phyloP scores from a whole-genome alignment of 768 basidiomycete species.

The Naganishia onofrii region DNA sequence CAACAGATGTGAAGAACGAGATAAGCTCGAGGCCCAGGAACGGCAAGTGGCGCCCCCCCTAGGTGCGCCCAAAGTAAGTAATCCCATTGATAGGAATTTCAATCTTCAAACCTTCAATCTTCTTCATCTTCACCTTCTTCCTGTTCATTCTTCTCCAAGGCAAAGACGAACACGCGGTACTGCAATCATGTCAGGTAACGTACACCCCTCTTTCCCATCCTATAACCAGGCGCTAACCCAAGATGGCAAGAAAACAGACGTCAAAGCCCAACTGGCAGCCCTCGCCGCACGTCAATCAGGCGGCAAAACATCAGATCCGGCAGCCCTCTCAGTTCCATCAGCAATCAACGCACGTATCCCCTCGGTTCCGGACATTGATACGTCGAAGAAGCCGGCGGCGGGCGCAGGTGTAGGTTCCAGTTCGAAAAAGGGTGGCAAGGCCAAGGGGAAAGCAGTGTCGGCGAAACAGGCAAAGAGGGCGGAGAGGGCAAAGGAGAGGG shows the following conservation, averaged over 20 bases:
- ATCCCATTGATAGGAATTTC: too few relatives aligned
- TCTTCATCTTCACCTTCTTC: too few relatives aligned
- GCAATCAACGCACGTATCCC: conserved; percentile 15
- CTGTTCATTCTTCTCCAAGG: too few relatives aligned
- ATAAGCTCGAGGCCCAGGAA: too few relatives aligned
- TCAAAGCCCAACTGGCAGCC: conserved; percentile 29
- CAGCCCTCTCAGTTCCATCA: conserved; percentile 8
- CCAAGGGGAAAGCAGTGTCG: conserved; percentile 14
- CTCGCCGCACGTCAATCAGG: conserved; percentile 32
- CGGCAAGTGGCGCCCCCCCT: too few relatives aligned
- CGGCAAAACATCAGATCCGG: conserved; percentile 27
- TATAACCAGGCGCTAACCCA: too few relatives aligned
- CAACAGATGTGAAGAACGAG: too few relatives aligned
- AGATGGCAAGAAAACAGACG: neutral
- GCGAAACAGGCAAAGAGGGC: conserved; percentile 13
- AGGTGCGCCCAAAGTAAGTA: too few relatives aligned
- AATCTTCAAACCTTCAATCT: too few relatives aligned
- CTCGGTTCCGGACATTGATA: neutral
- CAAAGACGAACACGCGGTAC: too few relatives aligned
- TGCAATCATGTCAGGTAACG: conserved; percentile 6
- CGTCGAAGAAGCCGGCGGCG: neutral
- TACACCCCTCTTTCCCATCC: neutral
- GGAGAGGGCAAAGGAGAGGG: conserved; percentile 30
- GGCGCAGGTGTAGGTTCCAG: too few relatives aligned
- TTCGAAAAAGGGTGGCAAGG: neutral